These are phyloP conservation scores for Linnemannia schmuckeri DNA, from an alignment of 192 early-diverging fungal genomes.

Conservation along the genomic window DNA sequence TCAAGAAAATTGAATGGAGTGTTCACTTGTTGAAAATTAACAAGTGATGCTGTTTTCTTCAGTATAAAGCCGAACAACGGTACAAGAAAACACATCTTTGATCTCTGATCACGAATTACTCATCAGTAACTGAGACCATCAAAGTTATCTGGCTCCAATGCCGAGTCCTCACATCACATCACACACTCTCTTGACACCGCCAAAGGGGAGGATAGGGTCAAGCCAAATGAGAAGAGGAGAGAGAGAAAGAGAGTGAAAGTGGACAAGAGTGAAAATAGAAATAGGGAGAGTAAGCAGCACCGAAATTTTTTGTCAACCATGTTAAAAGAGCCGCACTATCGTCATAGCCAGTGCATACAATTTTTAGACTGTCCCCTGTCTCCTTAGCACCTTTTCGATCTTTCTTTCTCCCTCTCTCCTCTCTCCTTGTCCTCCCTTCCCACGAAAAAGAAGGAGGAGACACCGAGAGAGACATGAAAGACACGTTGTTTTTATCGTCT, in stretches of 20 bases:
- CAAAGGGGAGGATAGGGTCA: neutral
- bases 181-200: neutral
- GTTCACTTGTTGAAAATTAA: neutral
- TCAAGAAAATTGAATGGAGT: neutral
- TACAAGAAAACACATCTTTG: neutral
- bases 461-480: neutral
- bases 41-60: neutral
- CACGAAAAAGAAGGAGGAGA: neutral
- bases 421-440: neutral
- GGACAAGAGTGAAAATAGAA: neutral
- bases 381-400: neutral
- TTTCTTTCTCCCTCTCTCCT: neutral
- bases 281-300: neutral
- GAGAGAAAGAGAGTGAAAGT: neutral
- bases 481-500: conserved; percentile 11
- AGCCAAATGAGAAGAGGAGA: neutral
- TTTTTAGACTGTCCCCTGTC: neutral
- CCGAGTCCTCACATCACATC: neutral
- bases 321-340: neutral
- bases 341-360: neutral
- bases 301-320: too few relatives aligned
- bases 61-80: neutral
- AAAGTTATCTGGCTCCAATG: conserved; percentile 5
- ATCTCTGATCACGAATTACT: neutral
- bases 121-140: conserved; percentile 20